These are phyloP conservation scores for Globisporangium lucens DNA, from an alignment of 352 stramenopile genomes.

Conservation along the genomic window DNA sequence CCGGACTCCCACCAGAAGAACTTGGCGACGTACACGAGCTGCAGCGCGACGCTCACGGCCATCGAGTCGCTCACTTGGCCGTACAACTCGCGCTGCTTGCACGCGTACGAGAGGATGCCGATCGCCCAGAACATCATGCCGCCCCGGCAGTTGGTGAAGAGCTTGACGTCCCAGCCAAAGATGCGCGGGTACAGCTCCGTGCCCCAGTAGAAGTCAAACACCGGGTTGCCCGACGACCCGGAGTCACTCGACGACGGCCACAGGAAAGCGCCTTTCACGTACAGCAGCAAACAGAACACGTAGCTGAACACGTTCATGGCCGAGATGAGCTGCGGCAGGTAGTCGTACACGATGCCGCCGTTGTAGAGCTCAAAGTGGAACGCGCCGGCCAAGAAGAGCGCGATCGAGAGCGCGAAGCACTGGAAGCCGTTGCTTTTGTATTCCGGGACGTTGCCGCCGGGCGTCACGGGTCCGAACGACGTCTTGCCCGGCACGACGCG, in stretches of 20 bases:
- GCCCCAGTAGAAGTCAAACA: conserved; percentile 98
- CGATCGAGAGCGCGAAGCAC: conserved; percentile 87
- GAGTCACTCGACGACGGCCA: conserved; percentile 89
- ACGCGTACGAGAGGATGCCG: conserved; percentile 88
- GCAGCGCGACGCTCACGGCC: conserved; percentile 79
- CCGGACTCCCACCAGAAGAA: conserved; percentile 96
- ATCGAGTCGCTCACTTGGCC: conserved; percentile 87
- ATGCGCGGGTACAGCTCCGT: conserved; percentile 96
- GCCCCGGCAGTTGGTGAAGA: conserved; percentile 97
- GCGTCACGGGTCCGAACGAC: conserved; percentile 83
- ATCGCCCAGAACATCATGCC: conserved; percentile 97
- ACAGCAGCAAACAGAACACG: conserved; percentile 89
- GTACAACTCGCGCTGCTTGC: conserved; percentile 80
- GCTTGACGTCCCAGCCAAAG: conserved; percentile 94
- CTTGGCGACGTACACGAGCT: conserved; percentile 96
- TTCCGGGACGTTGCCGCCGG: conserved; percentile 84
- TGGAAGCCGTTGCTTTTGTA: conserved; percentile 94
- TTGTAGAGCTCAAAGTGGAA: conserved; percentile 58
- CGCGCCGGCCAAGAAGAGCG: conserved; percentile 60
- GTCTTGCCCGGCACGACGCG: conserved; percentile 83
- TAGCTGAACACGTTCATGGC: conserved; percentile 95
- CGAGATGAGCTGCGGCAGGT: conserved; percentile 84
- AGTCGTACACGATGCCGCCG: conserved; percentile 83
- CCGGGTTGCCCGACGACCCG: conserved; percentile 88
- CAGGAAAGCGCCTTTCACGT: conserved; percentile 89